phyloP scores from a whole-genome alignment of 495 filamentous ascomycete genomes.

The Penicillium riverlandense region DNA sequence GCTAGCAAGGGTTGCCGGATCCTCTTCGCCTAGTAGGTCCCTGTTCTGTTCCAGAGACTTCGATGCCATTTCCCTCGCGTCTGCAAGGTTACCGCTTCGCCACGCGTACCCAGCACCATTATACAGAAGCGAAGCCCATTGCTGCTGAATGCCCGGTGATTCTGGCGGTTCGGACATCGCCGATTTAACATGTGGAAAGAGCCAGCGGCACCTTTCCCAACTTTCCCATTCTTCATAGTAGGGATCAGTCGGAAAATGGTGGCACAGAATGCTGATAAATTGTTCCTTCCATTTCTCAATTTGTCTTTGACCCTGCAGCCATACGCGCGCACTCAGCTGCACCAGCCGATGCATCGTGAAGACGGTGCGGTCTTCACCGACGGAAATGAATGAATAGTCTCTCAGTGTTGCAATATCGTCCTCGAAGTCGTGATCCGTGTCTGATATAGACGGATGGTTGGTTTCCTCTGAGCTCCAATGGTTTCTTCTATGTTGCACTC shows the following conservation, averaged over 20 bases:
- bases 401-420: slow-evolving; percentile 31
- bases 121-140: slow-evolving; percentile 17
- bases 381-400: slow-evolving; percentile 36
- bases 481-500: too few species aligned
- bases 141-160: slow-evolving; percentile 1
- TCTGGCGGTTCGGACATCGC: slow-evolving; percentile 7
- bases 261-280: slow-evolving; percentile 28
- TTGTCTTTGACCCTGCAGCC: slow-evolving; percentile 18
- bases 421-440: slow-evolving; percentile 21
- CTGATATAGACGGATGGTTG: too few species aligned
- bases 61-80: slow-evolving; percentile 5
- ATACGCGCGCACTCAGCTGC: slow-evolving; percentile 11
- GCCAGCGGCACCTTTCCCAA: slow-evolving; percentile 17
- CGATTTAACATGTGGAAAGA: slow-evolving; percentile 20
- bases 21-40: slow-evolving; percentile 3
- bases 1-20: slow-evolving; percentile 7
- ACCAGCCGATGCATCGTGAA: slow-evolving; percentile 19
- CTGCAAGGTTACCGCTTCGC: slow-evolving; percentile 5
- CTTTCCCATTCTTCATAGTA: slow-evolving; percentile 10
- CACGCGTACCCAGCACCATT: slow-evolving; percentile 11
- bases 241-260: slow-evolving; percentile 30
- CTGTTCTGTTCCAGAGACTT: slow-evolving; percentile 3
- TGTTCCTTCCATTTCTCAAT: slow-evolving; percentile 23
- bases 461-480: too few species aligned
- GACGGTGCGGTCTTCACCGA: slow-evolving; percentile 1